Evolutionary conservation across 495 filamentous ascomycete species (phyloP).

Genomic region (Penicillium crystallinum): DNA sequence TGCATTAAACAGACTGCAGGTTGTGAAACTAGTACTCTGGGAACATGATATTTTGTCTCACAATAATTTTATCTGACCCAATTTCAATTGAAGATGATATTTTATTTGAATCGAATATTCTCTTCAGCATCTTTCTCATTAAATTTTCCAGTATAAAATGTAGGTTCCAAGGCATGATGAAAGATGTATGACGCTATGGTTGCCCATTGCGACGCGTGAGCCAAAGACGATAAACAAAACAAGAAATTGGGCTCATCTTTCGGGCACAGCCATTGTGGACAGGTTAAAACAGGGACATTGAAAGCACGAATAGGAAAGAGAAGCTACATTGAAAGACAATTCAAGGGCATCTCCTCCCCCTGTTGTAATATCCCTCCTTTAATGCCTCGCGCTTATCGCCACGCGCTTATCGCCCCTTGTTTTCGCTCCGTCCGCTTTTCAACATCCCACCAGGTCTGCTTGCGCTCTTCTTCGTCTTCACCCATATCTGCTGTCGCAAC

Average conservation of each 20-base stretch:
- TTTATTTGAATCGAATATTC: too few species aligned
- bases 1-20: too few species aligned
- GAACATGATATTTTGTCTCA: too few species aligned
- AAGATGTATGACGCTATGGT: conserved; percentile 7
- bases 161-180: too few species aligned
- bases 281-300: neutral
- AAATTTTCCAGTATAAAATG: too few species aligned
- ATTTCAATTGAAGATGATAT: too few species aligned
- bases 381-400: conserved; percentile 23
- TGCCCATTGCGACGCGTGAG: conserved; percentile 28
- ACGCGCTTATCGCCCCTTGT: conserved; percentile 32
- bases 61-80: too few species aligned
- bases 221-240: conserved; percentile 19
- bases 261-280: conserved; percentile 12
- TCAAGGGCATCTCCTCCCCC: neutral
- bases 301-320: neutral
- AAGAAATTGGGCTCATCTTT: conserved; percentile 12
- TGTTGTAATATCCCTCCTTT: neutral
- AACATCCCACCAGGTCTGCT: conserved; percentile 20
- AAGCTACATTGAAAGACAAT: too few species aligned
- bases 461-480: neutral
- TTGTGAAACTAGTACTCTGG: too few species aligned
- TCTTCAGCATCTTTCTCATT: too few species aligned
- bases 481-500: neutral
- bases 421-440: conserved; percentile 23